These are phyloP conservation scores for Boletus sp. DNA, from an alignment of 768 basidiomycete genomes.

Conservation along the genomic window DNA sequence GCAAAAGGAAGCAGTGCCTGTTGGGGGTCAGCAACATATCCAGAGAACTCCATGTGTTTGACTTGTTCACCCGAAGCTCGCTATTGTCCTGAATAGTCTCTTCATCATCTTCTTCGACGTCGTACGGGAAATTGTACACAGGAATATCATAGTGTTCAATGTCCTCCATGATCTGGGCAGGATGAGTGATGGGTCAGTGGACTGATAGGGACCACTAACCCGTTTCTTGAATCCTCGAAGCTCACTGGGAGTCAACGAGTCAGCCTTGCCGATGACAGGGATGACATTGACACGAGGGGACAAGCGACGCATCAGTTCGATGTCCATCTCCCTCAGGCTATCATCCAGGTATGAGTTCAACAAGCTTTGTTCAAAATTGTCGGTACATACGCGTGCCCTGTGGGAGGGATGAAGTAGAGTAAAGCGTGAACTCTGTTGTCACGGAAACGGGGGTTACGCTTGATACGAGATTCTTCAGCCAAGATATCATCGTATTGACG, in stretches of 20 bases:
- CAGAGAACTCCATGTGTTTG: not conserved
- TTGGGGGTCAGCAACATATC: constrained; percentile 4
- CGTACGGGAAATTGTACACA: constrained; percentile 99
- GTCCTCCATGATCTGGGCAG: constrained; percentile 91
- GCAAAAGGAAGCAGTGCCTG: constrained; percentile 94
- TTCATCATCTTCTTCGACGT: constrained; percentile 98
- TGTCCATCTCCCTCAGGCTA: constrained; percentile 96
- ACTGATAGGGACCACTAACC: constrained; percentile 38
- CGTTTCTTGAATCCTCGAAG: constrained; percentile 95
- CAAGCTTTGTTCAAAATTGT: not conserved
- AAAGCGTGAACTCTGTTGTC: constrained; percentile 97
- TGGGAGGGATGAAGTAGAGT: constrained; percentile 97
- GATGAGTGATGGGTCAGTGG: constrained; percentile 4
- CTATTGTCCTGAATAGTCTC: constrained; percentile 98
- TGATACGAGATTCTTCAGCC: constrained; percentile 97
- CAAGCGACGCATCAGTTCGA: constrained; percentile 96
- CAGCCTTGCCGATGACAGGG: constrained; percentile 95
- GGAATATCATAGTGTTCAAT: constrained; percentile 98
- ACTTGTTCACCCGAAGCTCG: constrained; percentile 75
- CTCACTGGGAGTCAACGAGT: constrained; percentile 90
- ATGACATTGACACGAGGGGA: constrained; percentile 99
- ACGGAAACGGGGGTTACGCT: constrained; percentile 98
- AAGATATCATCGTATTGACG: constrained; percentile 99
- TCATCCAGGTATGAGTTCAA: not conserved
- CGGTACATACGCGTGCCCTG: constrained; percentile 85